Evolutionary conservation across 306 rosid species (phyloP), one percentile per base, ranked within the genome.

Genomic region (Adenanthera pavonina): DNA sequence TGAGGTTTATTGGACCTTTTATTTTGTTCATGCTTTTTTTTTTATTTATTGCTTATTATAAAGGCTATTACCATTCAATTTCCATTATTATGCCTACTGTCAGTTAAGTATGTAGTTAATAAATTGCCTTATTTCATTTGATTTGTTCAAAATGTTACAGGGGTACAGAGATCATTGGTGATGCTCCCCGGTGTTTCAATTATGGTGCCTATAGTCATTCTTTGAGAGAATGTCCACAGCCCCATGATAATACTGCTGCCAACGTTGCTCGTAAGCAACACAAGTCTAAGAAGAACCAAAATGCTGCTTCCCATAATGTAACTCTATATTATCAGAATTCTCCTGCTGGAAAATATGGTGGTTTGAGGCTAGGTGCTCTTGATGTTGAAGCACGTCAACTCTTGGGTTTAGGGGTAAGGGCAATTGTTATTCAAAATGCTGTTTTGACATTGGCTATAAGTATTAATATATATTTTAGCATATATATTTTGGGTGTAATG

Each of bases 131-230:
- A 41, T 68, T 75, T 84, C 15, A 68, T 77, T 52, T 65, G 36
- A 5, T 57, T 82, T 25, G 35, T n/a, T 20, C 30, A 47, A 34
- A 67, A 82, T 76, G 75, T 78, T 87, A 8, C 47, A 95, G 98
- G 76, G 97, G 98, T 64, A 78, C 82, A 85, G 88, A 88, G 94
- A 91, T 93, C 74, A 66, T 95, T 84, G 96, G 78, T 62, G 86
- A 44, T 82, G 97, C 97, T 72, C 87, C 90, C 81, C 93, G 99
- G 72, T 95, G 98, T 85, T 95, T 95, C 80, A 95, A 95, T 78
- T 95, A 98, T 83, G 97, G 98, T 78, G 94, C 99, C 80, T 95
- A 95, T 85, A 91, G 54, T 81, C 99, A 93, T 56, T 47, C 97
- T 35, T 67, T 95, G 85, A 93, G 90, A 79, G 94, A 91, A 47